Evolutionary conservation across 2,329 filamentous ascomycete genomes (phyloP), one percentile per base, ranked within the genome.

Genomic region (Pezicula neosporulosa): DNA sequence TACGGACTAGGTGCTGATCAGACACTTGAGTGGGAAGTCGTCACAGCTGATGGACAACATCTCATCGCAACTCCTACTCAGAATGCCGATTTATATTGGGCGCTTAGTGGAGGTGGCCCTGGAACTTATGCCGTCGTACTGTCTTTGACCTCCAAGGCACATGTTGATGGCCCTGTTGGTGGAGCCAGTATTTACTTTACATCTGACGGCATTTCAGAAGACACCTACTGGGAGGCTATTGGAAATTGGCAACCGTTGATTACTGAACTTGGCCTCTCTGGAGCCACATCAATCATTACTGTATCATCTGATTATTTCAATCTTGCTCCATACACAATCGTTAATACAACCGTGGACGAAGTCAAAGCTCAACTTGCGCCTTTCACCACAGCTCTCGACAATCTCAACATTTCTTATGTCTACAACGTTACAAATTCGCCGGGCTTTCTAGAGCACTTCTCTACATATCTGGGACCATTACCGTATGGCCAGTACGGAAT

Each of bases 101-200:
- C 57, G 30, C 30, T 56, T 9, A 46, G 56, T n/a, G 57, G 57
- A 15, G 56, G 79, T 4, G 56, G 51, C 13, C 47, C 41, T n/a
- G n/a, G 39, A 3, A 55, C 57, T 10, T 59, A 46, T n/a, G 55
- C 52, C 18, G 30, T 57, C 16, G 45, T 59, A 2, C 56, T 52
- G 1, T 81, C 78, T 0, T 68, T 84, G 41, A 83, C 81, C 0
- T 62, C 79, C 12, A 76, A 77, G 52, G 75, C 78, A 0, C 70
- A 80, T 57, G 71, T 74, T 0, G 73, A 71, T 2, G 61, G 63
- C 0, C 63, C 64, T 0, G 66, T 69, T 1, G 51, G 81, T 2
- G 66, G 71, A 0, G 76, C 73, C 21, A 70, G 77, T 46, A 66
- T 77, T 4, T 68, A 69, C 0, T 63, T 68, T 6, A 68, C 12